A percentile compares a stretch with the other conserved stretches of the same genome.
These are phyloP conservation scores for Candida verbasci DNA, from an alignment of 805 yeast genomes.

Conservation along the genomic window DNA sequence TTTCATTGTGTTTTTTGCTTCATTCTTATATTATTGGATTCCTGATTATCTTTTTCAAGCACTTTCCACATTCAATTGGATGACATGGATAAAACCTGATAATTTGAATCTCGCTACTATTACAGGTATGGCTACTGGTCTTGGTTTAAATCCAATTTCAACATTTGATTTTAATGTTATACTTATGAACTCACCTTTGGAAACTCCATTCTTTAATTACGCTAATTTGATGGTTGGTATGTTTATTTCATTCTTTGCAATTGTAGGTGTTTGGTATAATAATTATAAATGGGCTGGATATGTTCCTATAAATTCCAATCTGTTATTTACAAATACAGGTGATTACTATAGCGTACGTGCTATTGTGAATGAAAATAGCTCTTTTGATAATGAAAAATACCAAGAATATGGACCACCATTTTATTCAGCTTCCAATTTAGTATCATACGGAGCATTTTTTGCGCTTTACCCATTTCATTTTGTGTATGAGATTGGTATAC, in stretches of 20 bases:
- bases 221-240: slow-evolving; percentile 15
- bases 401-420: slow-evolving; percentile 25
- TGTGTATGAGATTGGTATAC: slow-evolving; percentile 10
- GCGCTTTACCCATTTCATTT: slow-evolving; percentile 23
- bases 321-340: slow-evolving; percentile 46
- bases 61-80: slow-evolving; percentile 48
- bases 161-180: slow-evolving; percentile 51
- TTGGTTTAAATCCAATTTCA: slow-evolving; percentile 52
- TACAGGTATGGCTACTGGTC: slow-evolving; percentile 44
- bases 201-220: slow-evolving; percentile 37
- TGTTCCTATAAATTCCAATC: slow-evolving; percentile 39
- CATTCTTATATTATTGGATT: slow-evolving; percentile 43
- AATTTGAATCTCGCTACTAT: slow-evolving; percentile 44
- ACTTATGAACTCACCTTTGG: slow-evolving; percentile 21
- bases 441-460: slow-evolving; percentile 23
- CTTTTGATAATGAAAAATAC: slow-evolving; percentile 20
- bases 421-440: slow-evolving; percentile 24
- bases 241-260: slow-evolving; percentile 14
- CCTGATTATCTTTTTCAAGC: slow-evolving; percentile 43
- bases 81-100: slow-evolving; percentile 53
- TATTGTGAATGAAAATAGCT: slow-evolving; percentile 35
- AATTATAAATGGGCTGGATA: slow-evolving; percentile 22
- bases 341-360: slow-evolving; percentile 36
- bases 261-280: slow-evolving; percentile 17
- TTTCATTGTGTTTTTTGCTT: slow-evolving; percentile 14